Evolutionary conservation across 129 eudicot species (phyloP).

Genomic region (Pseudognaphalium luteoalbum): DNA sequence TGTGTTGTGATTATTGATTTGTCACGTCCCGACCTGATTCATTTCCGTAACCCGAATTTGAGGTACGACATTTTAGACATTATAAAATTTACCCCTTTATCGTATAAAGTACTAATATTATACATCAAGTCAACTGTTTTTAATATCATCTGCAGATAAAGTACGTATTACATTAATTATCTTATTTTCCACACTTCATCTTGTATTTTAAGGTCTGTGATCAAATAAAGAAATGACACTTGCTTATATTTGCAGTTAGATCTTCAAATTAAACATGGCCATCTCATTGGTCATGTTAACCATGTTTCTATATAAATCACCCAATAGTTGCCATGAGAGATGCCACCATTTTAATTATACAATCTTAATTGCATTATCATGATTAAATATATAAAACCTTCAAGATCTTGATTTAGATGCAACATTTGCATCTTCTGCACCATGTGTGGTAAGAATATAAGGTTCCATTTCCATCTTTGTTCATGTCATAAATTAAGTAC

Average conservation of each 20-base stretch:
- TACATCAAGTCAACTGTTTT: not conserved
- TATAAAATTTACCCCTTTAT: not conserved
- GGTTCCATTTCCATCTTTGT: too few relatives aligned
- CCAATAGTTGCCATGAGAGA: conserved; percentile 28
- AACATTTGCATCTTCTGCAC: conserved; percentile 26
- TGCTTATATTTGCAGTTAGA: conserved; percentile 18
- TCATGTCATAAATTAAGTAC: not conserved
- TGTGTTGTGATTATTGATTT: too few relatives aligned
- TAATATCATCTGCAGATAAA: not conserved
- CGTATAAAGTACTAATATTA: not conserved
- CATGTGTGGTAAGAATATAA: conserved; percentile 22
- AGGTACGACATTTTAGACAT: too few relatives aligned
- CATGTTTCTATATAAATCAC: conserved; percentile 21
- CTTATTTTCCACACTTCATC: not conserved
- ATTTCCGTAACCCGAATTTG: too few relatives aligned
- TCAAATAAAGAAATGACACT: not conserved
- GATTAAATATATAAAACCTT: conserved; percentile 1
- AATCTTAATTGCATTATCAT: conserved; percentile 23
- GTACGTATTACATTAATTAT: not conserved
- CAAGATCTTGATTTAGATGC: conserved; percentile 40
- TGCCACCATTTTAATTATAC: conserved; percentile 31
- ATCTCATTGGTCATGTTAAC: conserved; percentile 30
- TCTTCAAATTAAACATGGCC: conserved; percentile 36
- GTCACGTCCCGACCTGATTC: too few relatives aligned
- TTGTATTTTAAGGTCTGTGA: not conserved